A percentile compares a stretch with the other conserved stretches of the same genome.
Evolutionary conservation across 495 filamentous ascomycete species (phyloP).

Genomic region (Neurospora sp.): DNA sequence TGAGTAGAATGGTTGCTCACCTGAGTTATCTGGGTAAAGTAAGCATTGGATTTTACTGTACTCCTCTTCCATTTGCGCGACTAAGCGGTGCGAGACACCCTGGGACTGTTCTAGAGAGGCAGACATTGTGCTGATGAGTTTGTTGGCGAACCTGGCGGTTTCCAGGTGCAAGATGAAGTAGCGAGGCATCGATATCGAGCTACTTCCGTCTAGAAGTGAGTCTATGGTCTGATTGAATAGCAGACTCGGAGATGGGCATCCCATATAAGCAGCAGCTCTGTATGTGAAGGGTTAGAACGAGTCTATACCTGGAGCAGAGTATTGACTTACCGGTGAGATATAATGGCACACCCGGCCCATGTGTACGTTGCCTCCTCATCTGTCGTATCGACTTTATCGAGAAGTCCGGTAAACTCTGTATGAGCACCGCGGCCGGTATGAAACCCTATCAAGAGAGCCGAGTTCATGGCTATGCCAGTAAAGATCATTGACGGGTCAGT

Average conservation of each 20-base stretch:
- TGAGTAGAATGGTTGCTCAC: slow-evolving; percentile 7
- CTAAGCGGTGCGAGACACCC: slow-evolving; percentile 30
- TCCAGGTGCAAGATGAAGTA: slow-evolving; percentile 32
- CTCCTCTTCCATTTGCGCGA: slow-evolving; percentile 34
- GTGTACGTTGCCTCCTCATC: slow-evolving; percentile 36
- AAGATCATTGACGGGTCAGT: slow-evolving; percentile 33
- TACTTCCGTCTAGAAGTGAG: slow-evolving; percentile 27
- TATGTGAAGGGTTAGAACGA: neutral
- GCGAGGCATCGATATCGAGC: slow-evolving; percentile 24
- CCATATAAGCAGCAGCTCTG: slow-evolving; percentile 26
- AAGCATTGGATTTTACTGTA: slow-evolving; percentile 29
- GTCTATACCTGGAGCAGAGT: neutral
- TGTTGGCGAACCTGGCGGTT: slow-evolving; percentile 31
- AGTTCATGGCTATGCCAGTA: slow-evolving; percentile 29
- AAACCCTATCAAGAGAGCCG: slow-evolving; percentile 28
- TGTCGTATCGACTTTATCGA: slow-evolving; percentile 21
- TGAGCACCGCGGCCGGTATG: slow-evolving; percentile 34
- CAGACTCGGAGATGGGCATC: slow-evolving; percentile 26
- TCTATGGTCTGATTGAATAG: slow-evolving; percentile 35
- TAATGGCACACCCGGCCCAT: slow-evolving; percentile 36
- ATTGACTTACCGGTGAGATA: slow-evolving; percentile 26
- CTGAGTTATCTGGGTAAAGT: slow-evolving; percentile 32
- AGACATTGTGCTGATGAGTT: slow-evolving; percentile 28
- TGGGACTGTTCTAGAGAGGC: slow-evolving; percentile 30
- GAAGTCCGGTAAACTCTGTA: slow-evolving; percentile 27